Evolutionary conservation across 495 filamentous ascomycete genomes (phyloP).

Genomic region (Penicillium argentinense): DNA sequence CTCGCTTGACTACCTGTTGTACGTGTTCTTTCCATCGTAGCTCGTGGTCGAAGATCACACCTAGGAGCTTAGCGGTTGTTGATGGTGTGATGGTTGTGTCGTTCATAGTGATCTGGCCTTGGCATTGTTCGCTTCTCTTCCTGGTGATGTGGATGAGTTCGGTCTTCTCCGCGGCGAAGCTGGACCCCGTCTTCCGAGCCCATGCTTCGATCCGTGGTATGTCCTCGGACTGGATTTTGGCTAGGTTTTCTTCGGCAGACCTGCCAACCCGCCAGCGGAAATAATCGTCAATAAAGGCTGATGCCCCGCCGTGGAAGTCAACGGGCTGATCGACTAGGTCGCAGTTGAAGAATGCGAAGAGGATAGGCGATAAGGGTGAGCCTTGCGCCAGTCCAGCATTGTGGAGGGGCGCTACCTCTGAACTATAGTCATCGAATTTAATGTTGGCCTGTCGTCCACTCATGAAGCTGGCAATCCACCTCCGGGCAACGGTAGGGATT

Average conservation of each 20-base stretch:
- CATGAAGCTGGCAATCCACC: conserved; percentile 17
- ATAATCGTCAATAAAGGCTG: too few relatives aligned
- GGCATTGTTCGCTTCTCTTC: neutral
- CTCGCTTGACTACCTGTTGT: conserved; percentile 22
- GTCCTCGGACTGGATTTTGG: neutral
- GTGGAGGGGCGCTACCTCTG: conserved; percentile 1
- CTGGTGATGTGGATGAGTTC: neutral
- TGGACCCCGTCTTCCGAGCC: neutral
- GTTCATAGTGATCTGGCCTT: neutral
- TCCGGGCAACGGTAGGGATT: conserved; percentile 16
- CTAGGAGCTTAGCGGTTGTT: conserved; percentile 21
- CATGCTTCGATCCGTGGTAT: neutral
- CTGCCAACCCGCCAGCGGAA: neutral
- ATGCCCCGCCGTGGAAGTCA: too few relatives aligned
- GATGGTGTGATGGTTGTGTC: conserved; percentile 8
- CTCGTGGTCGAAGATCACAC: conserved; percentile 22
- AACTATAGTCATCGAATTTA: conserved; percentile 25
- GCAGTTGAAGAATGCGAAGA: conserved; percentile 30
- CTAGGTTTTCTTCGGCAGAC: neutral
- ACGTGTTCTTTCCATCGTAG: conserved; percentile 24
- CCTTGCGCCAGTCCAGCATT: conserved; percentile 29
- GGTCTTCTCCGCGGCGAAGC: neutral
- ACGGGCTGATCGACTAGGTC: neutral
- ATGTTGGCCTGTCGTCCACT: conserved; percentile 14
- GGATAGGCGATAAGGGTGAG: conserved; percentile 25